Percentiles rank a stretch among this genome's conserved stretches.
phyloP scores from a whole-genome alignment of 2,329 filamentous ascomycete species.

The Fusarium veterinarium region DNA sequence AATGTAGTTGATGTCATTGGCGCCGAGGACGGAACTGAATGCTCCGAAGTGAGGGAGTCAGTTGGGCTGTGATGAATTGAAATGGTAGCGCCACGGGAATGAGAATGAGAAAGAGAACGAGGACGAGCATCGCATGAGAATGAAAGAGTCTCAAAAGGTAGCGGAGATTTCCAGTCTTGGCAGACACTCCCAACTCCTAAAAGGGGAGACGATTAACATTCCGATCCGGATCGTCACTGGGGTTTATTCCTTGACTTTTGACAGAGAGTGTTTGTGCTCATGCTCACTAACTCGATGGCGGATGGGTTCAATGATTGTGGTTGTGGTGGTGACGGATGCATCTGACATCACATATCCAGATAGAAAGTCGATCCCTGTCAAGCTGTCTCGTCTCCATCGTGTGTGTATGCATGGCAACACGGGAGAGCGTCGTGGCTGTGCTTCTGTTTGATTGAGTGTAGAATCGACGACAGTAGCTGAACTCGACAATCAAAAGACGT shows the following conservation, averaged over 20 bases:
- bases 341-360: conserved; percentile 32
- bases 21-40: conserved; percentile 18
- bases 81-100: conserved; percentile 29
- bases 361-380: conserved; percentile 24
- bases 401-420: neutral
- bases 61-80: neutral
- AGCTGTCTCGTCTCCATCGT: conserved; percentile 34
- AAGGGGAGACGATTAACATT: conserved; percentile 32
- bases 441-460: conserved; percentile 7
- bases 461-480: conserved; percentile 28
- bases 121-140: neutral
- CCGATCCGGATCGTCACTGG: conserved; percentile 32
- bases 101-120: conserved; percentile 3
- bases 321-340: conserved; percentile 10
- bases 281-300: neutral
- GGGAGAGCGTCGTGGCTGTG: conserved; percentile 34
- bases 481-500: neutral
- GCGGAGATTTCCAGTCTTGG: conserved; percentile 20
- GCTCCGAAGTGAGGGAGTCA: conserved; percentile 18
- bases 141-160: conserved; percentile 9
- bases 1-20: conserved; percentile 36
- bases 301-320: neutral
- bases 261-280: neutral
- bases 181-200: conserved; percentile 1
- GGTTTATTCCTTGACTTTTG: conserved; percentile 33